Evolutionary conservation across 2,329 filamentous ascomycete genomes (phyloP).

Genomic region (Fusarium sp.): DNA sequence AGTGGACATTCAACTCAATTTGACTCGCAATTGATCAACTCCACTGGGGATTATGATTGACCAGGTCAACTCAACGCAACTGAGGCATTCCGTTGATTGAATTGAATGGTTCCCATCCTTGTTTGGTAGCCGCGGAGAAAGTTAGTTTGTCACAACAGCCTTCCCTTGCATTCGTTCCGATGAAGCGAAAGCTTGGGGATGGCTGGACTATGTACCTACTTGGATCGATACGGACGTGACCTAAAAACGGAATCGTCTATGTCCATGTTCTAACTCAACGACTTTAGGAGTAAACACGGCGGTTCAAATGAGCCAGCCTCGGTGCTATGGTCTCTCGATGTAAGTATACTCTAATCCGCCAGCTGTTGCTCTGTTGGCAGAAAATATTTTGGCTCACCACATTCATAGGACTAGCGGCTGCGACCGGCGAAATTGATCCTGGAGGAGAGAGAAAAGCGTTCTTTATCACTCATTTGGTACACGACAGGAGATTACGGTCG

Average conservation of each 20-base stretch:
- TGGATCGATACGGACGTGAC: not conserved
- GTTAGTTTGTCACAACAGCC: rapidly evolving
- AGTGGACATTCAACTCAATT: too few relatives aligned
- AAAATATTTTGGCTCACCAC: not conserved
- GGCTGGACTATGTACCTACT: not conserved
- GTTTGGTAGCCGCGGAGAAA: rapidly evolving
- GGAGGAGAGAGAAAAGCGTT: not conserved
- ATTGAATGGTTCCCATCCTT: too few relatives aligned
- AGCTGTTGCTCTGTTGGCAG: too few relatives aligned
- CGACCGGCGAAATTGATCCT: too few relatives aligned
- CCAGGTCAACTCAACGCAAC: too few relatives aligned
- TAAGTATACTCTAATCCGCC: not conserved
- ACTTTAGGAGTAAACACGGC: not conserved
- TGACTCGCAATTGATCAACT: too few relatives aligned
- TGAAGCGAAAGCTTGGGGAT: rapidly evolving
- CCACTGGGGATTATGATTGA: too few relatives aligned
- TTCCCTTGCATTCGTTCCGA: not conserved
- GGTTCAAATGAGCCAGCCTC: rapidly evolving
- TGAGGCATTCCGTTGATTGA: too few relatives aligned
- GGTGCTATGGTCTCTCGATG: rapidly evolving
- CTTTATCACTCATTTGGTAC: not conserved
- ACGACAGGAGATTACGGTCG: not conserved
- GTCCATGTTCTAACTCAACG: not conserved
- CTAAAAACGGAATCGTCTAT: not conserved
- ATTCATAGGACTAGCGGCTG: rapidly evolving